Evolutionary conservation across 169 alveolate species (phyloP), one percentile per base, ranked within the genome.

Genomic region (Perkinsus olseni): DNA sequence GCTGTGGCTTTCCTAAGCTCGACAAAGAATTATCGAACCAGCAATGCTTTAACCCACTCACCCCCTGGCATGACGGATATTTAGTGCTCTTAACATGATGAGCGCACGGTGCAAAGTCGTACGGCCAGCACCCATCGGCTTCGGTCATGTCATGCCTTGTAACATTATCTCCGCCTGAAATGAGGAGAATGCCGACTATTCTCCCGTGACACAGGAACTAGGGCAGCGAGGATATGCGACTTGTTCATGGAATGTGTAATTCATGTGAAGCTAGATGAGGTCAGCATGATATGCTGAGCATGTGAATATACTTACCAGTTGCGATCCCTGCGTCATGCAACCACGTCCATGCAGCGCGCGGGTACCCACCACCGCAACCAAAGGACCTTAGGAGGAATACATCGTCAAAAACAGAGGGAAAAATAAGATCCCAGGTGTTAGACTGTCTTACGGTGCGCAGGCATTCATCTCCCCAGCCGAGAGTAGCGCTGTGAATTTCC

Each of bases 351-450:
- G 97, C 97, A 50, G 92, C 38, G 20, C 92, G 91, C 24, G 97
- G 96, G 40, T 62, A 93, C 3, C 98, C 98, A 31, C 98, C 98
- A 91, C 91, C 62, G 93, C 98, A 97, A n/a, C 97, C 98, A 74
- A 91, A 92, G n/a, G 95, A 94, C 82, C 82, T 62, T 0, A 24
- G 82, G 31, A 62, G 82, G 17, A 13, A 21, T 45, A 10, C 6
- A 6, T 6, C 62, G 17, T 45, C 62, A 10, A 6, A 45, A 45
- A 10, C 17, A 45, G 17, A 17, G 6, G 62, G 24, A 45, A n/a
- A n/a, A n/a, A n/a, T n/a, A n/a, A 10, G 6, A 17, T 6, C 62
- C 17, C 62, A 17, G 62, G 62, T 6, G 62, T 45, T 6, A 17
- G 62, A 17, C 62, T 28, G 82, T 13, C 82, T 62, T 3, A 62